Conservation (phyloP, 2,329 filamentous ascomycete species). For the Claviceps capensis region DNA sequence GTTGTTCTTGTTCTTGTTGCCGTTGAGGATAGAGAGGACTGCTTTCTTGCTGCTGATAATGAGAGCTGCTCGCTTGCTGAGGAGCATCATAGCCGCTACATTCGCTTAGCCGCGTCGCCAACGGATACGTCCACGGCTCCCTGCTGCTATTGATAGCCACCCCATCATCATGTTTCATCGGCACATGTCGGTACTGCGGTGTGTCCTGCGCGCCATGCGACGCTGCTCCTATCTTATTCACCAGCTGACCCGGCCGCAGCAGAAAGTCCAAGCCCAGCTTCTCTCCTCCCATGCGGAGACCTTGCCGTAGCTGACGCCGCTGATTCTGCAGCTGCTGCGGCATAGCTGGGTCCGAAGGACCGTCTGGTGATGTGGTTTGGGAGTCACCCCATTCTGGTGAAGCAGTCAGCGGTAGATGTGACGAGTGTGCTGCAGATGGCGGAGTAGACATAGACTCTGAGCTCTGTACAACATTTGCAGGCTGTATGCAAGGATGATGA, state of each 20-base stretch:
- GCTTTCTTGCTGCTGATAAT: neutral
- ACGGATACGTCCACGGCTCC: neutral
- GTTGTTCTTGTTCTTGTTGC: too few relatives aligned
- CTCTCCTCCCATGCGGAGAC: constrained; percentile 49
- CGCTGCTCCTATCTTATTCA: constrained; percentile 37
- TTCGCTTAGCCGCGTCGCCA: neutral
- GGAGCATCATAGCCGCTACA: neutral
- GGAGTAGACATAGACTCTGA: neutral
- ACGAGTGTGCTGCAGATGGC: neutral
- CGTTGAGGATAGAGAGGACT: too few relatives aligned
- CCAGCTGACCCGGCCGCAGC: constrained; percentile 31
- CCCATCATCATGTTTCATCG: constrained; percentile 40
- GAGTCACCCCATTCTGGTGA: neutral
- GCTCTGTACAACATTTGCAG: neutral
- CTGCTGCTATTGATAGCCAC: constrained; percentile 12
- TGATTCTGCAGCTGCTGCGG: constrained; percentile 30
- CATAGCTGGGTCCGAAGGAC: constrained; percentile 4
- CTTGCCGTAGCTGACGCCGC: constrained; percentile 35
- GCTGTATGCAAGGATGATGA: neutral
- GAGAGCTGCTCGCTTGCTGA: neutral
- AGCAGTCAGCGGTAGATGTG: neutral
- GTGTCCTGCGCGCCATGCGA: constrained; percentile 34
- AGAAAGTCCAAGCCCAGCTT: constrained; percentile 62
- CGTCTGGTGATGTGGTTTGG: neutral
- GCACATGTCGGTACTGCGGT: constrained; percentile 28